Percentiles rank a stretch among this genome's conserved stretches.
These are phyloP conservation scores for Tricholoma furcatifolium DNA, from an alignment of 768 basidiomycete genomes.

Conservation along the genomic window DNA sequence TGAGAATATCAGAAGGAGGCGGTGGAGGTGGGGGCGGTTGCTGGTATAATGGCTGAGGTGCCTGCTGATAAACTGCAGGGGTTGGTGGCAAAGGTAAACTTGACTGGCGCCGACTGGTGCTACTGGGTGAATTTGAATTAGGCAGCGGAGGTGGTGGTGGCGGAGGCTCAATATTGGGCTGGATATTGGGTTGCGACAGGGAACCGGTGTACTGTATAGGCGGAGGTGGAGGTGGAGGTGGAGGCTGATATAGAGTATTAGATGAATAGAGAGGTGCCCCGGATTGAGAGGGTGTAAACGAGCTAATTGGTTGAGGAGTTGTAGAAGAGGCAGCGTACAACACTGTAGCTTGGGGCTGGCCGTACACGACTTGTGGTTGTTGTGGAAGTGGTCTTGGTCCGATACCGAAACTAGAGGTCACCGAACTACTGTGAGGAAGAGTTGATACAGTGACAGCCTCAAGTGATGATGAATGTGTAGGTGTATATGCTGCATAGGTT, in stretches of 20 bases:
- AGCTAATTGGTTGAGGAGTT: slow-evolving; percentile 20
- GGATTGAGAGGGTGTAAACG: slow-evolving; percentile 28
- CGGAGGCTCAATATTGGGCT: slow-evolving; percentile 23
- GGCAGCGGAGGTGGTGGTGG: slow-evolving; percentile 29
- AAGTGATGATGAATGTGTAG: slow-evolving; percentile 33
- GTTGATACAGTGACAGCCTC: slow-evolving; percentile 29
- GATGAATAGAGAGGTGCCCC: slow-evolving; percentile 21
- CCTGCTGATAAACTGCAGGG: slow-evolving; percentile 40
- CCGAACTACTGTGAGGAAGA: slow-evolving; percentile 28
- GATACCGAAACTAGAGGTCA: slow-evolving; percentile 28
- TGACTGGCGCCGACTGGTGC: slow-evolving; percentile 37
- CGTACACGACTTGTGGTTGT: slow-evolving; percentile 41
- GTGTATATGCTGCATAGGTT: slow-evolving; percentile 28
- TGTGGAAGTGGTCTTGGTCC: slow-evolving; percentile 44
- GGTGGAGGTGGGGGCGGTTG: slow-evolving; percentile 40
- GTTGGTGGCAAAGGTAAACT: slow-evolving; percentile 46
- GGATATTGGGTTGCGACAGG: slow-evolving; percentile 16
- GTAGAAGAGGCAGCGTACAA: slow-evolving; percentile 30
- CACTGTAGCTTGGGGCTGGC: slow-evolving; percentile 27
- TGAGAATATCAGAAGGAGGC: slow-evolving; percentile 24
- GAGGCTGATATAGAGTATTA: slow-evolving; percentile 27
- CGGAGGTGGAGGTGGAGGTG: slow-evolving; percentile 35
- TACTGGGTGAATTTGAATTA: slow-evolving; percentile 27
- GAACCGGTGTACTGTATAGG: slow-evolving; percentile 22
- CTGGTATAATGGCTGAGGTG: slow-evolving; percentile 24